Evolutionary conservation across 208 protist species (phyloP), one percentile per base, ranked within the genome.

Genomic region (Trichomonas vaginalis): DNA sequence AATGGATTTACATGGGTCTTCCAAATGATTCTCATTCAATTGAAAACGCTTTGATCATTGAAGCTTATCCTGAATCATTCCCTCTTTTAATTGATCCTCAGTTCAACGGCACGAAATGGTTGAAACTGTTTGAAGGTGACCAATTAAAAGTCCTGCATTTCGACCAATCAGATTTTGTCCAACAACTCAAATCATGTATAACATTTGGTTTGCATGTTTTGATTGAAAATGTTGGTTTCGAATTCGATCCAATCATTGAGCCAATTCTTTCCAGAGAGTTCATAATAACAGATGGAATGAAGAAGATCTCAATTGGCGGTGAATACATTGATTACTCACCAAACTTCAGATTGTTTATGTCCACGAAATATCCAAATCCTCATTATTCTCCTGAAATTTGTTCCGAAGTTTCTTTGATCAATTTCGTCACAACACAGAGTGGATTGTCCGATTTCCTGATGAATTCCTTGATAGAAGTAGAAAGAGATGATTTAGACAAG

Each of bases 1-100:
- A 96, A 95, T 99, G 99, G 98, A 98, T 99, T 97, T 99, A 99
- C 96, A 98, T 99, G 96, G 98, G 98, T 12, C 98, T 99, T 35
- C 98, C 98, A 37, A 98, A 98, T 6, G 99, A 99, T 97, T 96
- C 97, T 47, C 97, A 99, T 42, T 99, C 99, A 37, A 98, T 98
- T 3, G 98, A 99, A 96, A 99, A 99, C 97, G 99, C 98, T 92
- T 97, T 98, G 37, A 99, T 99, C 95, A 97, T 99, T 42, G 47
- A 80, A 61, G 61, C 32, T 46, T 9, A 35, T 51, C 98, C 96
- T 51, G 98, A 98, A 96, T 99, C 98, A 96, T 99, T 98, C 98
- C 99, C 99, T 95, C 97, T 99, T 51, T 97, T 99, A 95, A 99
- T 99, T 95, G 99, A 99, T 97, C 99, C 99, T 35, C 98, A 99